These are phyloP conservation scores for Ophiobolus disseminans DNA, from an alignment of 2,329 filamentous ascomycete species.

Conservation along the genomic window DNA sequence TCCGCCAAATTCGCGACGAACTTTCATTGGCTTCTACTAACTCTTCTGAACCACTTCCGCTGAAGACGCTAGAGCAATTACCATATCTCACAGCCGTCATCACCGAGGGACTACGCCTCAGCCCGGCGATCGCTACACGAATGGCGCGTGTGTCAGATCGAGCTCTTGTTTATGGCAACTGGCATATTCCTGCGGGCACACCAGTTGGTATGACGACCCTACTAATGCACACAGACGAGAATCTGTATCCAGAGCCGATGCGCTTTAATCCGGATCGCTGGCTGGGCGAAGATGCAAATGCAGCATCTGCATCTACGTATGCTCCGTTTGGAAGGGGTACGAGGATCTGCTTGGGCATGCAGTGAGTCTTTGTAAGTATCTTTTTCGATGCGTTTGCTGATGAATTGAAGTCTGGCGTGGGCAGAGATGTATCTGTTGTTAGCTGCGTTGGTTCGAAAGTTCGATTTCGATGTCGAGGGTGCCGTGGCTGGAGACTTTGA, in stretches of 20 bases:
- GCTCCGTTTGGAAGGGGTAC: conserved; percentile 16
- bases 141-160: conserved; percentile 27
- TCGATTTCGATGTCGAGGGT: conserved; percentile 11
- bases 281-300: too few relatives aligned
- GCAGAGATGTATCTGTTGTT: conserved; percentile 16
- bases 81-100: conserved; percentile 7
- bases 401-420: too few relatives aligned
- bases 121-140: conserved; percentile 31
- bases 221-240: conserved; percentile 33
- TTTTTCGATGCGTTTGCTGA: too few relatives aligned
- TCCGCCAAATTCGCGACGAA: conserved; percentile 21
- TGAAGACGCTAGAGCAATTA: conserved; percentile 20
- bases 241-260: conserved; percentile 27
- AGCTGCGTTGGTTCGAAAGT: conserved; percentile 7
- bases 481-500: conserved; percentile 10
- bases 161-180: conserved; percentile 14
- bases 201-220: conserved; percentile 41
- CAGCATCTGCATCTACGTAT: too few relatives aligned
- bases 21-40: conserved; percentile 5
- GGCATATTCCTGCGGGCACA: conserved; percentile 31
- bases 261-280: conserved; percentile 38
- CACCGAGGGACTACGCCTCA: conserved; percentile 33
- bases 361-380: conserved; percentile 19
- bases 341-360: conserved; percentile 16
- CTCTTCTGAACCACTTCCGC: conserved; percentile 6